A percentile compares a stretch with the other conserved stretches of the same genome.
Conservation (phyloP, 805 yeast genomes). For the Kazachstania viticola region DNA sequence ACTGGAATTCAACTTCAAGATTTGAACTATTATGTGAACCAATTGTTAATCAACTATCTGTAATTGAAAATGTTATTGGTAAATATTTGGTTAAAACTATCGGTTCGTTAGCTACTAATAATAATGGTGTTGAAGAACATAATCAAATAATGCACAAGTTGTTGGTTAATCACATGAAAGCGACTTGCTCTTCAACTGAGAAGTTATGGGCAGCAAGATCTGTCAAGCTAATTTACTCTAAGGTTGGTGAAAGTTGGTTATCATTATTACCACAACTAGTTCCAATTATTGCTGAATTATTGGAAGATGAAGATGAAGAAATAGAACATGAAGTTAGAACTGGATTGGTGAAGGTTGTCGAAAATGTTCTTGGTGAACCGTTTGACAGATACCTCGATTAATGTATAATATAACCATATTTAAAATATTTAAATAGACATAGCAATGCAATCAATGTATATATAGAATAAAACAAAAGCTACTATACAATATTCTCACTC, state of each 20-base stretch:
- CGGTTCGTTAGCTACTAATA: slow-evolving; percentile 60
- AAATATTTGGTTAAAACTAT: slow-evolving; percentile 72
- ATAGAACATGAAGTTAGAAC: slow-evolving; percentile 87
- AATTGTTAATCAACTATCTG: slow-evolving; percentile 52
- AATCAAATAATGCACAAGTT: slow-evolving; percentile 62
- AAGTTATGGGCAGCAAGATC: slow-evolving; percentile 74
- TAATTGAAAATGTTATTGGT: slow-evolving; percentile 65
- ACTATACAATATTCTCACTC: too few relatives aligned
- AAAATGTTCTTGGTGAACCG: slow-evolving; percentile 88
- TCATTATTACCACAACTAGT: slow-evolving; percentile 84
- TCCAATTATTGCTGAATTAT: slow-evolving; percentile 87
- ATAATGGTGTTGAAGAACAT: slow-evolving; percentile 57
- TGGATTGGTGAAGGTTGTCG: slow-evolving; percentile 84
- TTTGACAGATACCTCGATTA: slow-evolving; percentile 64
- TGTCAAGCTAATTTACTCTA: slow-evolving; percentile 71
- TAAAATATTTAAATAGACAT: not conserved
- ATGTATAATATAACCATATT: slow-evolving; percentile 1
- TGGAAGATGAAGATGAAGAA: slow-evolving; percentile 91
- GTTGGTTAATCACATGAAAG: slow-evolving; percentile 56
- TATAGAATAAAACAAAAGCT: too few relatives aligned
- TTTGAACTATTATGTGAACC: slow-evolving; percentile 60
- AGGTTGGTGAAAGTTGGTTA: slow-evolving; percentile 93
- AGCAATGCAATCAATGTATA: too few relatives aligned
- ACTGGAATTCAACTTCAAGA: slow-evolving; percentile 83
- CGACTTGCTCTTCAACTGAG: slow-evolving; percentile 42